phyloP scores from a whole-genome alignment of 2,329 filamentous ascomycete species.

The Xylaria sp. region DNA sequence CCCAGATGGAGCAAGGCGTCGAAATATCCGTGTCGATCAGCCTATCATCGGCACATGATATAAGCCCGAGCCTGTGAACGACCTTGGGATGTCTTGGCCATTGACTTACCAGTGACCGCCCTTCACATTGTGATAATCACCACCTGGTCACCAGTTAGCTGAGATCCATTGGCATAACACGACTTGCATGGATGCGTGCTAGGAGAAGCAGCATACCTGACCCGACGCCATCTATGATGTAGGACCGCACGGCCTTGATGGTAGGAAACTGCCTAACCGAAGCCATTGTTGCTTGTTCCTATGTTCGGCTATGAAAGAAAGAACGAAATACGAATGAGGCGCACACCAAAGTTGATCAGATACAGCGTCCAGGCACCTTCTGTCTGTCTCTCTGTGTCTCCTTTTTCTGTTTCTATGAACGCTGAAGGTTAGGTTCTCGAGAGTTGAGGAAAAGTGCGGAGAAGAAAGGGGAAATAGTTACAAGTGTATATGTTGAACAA shows the following conservation, averaged over 20 bases:
- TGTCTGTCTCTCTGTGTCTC: neutral
- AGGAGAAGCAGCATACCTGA: conserved; percentile 56
- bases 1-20: conserved; percentile 90
- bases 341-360: neutral
- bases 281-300: conserved; percentile 53
- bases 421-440: neutral
- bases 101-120: conserved; percentile 71
- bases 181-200: neutral
- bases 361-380: neutral
- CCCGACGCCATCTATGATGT: conserved; percentile 72
- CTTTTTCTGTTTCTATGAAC: neutral
- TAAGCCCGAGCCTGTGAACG: conserved; percentile 7
- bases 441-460: neutral
- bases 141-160: conserved; percentile 59
- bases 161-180: neutral
- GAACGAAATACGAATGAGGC: neutral
- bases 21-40: conserved; percentile 92
- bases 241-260: conserved; percentile 80
- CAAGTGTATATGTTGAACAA: neutral
- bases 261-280: conserved; percentile 72
- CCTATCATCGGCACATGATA: conserved; percentile 63
- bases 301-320: neutral
- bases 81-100: neutral
- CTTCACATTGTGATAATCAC: conserved; percentile 93
- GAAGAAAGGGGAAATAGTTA: neutral